Base-by-base conservation (phyloP, 2,329 filamentous ascomycete species). In the Trichothecium roseum region DNA sequence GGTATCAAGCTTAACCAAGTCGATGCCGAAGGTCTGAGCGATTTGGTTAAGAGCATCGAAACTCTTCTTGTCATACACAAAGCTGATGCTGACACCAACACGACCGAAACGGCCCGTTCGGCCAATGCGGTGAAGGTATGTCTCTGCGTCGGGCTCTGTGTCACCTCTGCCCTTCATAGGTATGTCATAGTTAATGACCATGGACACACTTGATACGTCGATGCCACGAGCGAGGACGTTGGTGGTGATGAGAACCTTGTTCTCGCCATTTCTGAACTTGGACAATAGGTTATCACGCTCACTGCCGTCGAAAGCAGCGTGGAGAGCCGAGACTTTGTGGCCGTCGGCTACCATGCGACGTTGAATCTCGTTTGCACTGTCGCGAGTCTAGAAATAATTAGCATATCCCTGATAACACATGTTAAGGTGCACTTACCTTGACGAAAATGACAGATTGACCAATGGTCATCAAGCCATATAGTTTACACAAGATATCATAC, bases 381-480 rank as follows among this genome's bases (percentile, higher is more conserved):
- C 77, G 53, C 88, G 83, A 35, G 83, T 91, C 83, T 93, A 32
- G 28, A 5, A 15, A 8, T n/a, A 3, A 28, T 35, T 20, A 35
- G 34, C n/a, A 30, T 30, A 7, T 16, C 22, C 13, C 4, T 27
- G 7, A 28, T 14, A 34, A 8, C 22, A 27, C 3, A 7, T 20
- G 32, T 8, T 17, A 3, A 8, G 20, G 8, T 10, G 20, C 20
- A 39, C 67, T 41, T 64, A 88, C 85, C 70, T 81, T 85, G 57
- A 96, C 89, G 53, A 98, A 98, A 49, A 98, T 96, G 53, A 98
- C 94, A 0, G 91, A 96, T 7, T 89, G 94, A 5, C 88, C 88
- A 49, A 96, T 87, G 13, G 88, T 95, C 75, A 98, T 89, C 30
- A 96, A 68, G 39, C 89, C 88, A 55, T 98, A 98, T 40, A 98